Base-by-base conservation (phyloP, 2,329 filamentous ascomycete genomes). In the Curvularia sp. region DNA sequence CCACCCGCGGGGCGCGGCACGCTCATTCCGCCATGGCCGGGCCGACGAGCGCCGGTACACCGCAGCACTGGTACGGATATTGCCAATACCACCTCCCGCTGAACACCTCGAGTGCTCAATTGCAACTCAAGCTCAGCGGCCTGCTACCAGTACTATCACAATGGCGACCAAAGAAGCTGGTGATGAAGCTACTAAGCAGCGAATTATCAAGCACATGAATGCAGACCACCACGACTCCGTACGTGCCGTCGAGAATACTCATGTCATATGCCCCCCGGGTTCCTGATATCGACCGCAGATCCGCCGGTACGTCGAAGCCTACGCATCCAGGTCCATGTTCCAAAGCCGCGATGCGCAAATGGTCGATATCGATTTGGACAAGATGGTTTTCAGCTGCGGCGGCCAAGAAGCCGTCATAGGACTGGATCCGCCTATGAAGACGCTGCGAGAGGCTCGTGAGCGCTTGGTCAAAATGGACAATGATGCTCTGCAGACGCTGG, bases 171-270 rank as follows among this genome's bases (percentile, higher is more conserved):
- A 69, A 55, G 70, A 73, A 30, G 63, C 74, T n/a, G 72, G 80
- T 63, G 81, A 84, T 53, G 78, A 77, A 38, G 81, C 80, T 0
- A 78, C 81, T 57, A 87, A 87, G 71, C 69, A 81, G 57, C 86
- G 88, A 57, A 88, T 92, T 75, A 85, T 94, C 72, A 82, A 82
- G 32, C 93, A 97, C 81, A 95, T 97, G 91, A 97, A 97, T 80
- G 81, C 81, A 42, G 90, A 94, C 77, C 94, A 97, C 79, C 80
- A 83, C 50, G 84, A 86, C 67, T 91, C 92, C 57, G 86, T 82
- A 74, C 39, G 55, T 50, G 30, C 23, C 38, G 13, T 21, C 49
- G 19, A 15, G 45, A 58, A 38, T 25, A 21, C 45, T 49, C 28
- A 54, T 39, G 21, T 45, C 34, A 34, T 46, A 30, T 8, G 25